Evolutionary conservation across 139 green algal species (phyloP).

Genomic region (Chlamydomonas sp.): DNA sequence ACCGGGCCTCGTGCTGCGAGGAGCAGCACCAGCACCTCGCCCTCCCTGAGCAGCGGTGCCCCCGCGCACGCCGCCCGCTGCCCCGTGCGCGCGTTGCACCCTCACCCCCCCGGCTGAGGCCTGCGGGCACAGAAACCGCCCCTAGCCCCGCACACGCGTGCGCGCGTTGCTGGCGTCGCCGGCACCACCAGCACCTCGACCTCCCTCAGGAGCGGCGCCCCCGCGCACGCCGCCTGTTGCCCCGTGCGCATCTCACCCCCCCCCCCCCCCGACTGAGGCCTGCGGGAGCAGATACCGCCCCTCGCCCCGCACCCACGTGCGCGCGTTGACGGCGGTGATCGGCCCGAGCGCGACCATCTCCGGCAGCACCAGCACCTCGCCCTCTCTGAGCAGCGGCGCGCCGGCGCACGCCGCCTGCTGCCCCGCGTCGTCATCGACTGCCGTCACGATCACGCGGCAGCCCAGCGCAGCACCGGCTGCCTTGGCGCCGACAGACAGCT

Average conservation of each 20-base stretch:
- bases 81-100: too few relatives aligned
- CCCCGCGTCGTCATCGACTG: background rate
- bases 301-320: too few relatives aligned
- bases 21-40: conserved; percentile 3
- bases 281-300: too few relatives aligned
- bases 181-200: conserved; percentile 4
- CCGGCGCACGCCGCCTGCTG: background rate
- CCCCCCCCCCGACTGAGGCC: too few relatives aligned
- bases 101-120: too few relatives aligned
- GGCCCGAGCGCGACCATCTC: conserved; percentile 2
- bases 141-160: background rate
- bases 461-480: background rate
- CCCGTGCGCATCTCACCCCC: too few relatives aligned
- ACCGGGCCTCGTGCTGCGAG: too few relatives aligned
- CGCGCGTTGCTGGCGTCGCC: background rate
- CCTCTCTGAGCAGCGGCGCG: background rate
- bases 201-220: background rate
- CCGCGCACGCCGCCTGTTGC: background rate
- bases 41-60: background rate
- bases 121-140: background rate
- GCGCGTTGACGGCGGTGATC: background rate
- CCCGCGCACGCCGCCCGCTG: background rate
- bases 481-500: background rate
- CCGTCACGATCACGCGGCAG: conserved; percentile 3
- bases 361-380: conserved; percentile 3